Percentiles rank a stretch among this genome's conserved stretches.
Evolutionary conservation across 441 rosid species (phyloP).

Genomic region (Capsella rubella): DNA sequence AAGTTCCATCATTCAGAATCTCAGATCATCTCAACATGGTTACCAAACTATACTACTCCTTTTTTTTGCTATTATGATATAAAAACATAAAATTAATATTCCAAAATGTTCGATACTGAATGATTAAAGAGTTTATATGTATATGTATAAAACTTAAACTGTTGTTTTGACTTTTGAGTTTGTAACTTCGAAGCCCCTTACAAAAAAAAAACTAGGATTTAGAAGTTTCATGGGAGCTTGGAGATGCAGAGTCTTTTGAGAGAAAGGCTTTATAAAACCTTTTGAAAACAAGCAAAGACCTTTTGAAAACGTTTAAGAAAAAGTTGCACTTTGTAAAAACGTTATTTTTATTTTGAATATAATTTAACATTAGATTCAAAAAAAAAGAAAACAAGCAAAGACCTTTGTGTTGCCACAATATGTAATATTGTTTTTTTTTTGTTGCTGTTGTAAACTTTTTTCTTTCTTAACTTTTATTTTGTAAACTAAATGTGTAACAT

Average conservation of each 20-base stretch:
- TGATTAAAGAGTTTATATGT: constrained; percentile 23
- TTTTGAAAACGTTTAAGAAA: too few relatives aligned
- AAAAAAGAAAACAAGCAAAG: too few relatives aligned
- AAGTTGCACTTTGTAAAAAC: too few relatives aligned
- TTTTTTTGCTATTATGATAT: constrained; percentile 30
- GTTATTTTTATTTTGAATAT: too few relatives aligned
- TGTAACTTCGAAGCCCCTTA: constrained; percentile 32
- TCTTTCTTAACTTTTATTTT: background rate
- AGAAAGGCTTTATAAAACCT: constrained; percentile 19
- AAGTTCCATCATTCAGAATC: background rate
- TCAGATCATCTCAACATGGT: background rate
- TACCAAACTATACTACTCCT: constrained; percentile 4
- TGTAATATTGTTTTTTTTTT: constrained; percentile 26
- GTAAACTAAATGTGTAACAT: background rate
- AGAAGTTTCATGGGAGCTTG: constrained; percentile 38
- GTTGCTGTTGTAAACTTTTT: constrained; percentile 24
- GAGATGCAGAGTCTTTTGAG: constrained; percentile 33
- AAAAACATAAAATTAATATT: background rate
- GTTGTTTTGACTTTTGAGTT: constrained; percentile 35
- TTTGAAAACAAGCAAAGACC: constrained; percentile 16
- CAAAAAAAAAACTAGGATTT: constrained; percentile 29
- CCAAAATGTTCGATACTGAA: constrained; percentile 14
- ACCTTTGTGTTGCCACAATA: constrained; percentile 32
- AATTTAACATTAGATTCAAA: too few relatives aligned
- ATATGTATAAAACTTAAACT: constrained; percentile 22